phyloP scores from a whole-genome alignment of 2,329 filamentous ascomycete genomes.

The Sclerotinia sclerotiorum region DNA sequence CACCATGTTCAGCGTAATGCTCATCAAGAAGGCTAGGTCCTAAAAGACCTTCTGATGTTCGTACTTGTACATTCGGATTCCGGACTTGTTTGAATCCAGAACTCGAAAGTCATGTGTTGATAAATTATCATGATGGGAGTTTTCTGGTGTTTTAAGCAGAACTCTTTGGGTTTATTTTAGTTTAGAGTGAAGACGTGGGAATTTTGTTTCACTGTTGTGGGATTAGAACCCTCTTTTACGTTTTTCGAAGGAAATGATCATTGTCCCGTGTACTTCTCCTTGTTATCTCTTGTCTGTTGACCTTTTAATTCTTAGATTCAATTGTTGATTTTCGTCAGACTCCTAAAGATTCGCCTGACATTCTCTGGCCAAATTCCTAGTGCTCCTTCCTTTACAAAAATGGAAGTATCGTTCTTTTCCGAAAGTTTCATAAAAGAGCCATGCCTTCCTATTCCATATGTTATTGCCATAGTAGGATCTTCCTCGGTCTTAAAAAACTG shows the following conservation, averaged over 20 bases:
- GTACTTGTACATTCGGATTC: background rate
- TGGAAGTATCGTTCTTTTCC: background rate
- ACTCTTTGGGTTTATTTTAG: background rate
- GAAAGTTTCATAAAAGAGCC: background rate
- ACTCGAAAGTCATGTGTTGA: no score
- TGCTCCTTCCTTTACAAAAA: background rate
- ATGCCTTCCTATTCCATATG: background rate
- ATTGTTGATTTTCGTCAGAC: background rate
- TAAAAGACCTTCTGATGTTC: background rate
- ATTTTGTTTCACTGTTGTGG: background rate
- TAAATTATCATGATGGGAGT: no score
- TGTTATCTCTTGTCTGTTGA: no score
- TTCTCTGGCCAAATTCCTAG: background rate
- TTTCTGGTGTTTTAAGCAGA: background rate
- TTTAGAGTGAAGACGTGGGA: background rate
- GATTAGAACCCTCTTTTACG: no score
- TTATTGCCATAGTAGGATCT: background rate
- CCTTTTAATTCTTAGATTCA: background rate
- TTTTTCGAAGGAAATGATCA: background rate
- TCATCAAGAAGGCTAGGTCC: no score
- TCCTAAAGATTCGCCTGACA: background rate
- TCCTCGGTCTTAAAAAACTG: background rate
- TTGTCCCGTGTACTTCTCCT: background rate
- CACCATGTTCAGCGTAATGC: background rate
- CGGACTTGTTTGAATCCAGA: no score